A percentile compares a stretch with the other conserved stretches of the same genome.
Conservation (phyloP, 108 stramenopile species). For the Discostella pseudostelligera region DNA sequence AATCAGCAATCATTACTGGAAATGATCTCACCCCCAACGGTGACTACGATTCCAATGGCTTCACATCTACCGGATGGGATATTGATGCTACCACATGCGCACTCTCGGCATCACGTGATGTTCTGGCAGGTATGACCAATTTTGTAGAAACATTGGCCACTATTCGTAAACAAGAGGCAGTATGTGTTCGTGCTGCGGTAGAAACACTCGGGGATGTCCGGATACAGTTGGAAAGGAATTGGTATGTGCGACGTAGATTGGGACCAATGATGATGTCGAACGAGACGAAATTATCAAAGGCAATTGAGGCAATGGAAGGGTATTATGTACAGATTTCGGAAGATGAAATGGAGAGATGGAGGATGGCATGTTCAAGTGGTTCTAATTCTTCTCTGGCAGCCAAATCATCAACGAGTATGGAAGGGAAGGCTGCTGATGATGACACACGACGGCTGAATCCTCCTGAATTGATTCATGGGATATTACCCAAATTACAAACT, state of each 20-base stretch:
- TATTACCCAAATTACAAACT: conserved; percentile 36
- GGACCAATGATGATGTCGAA: conserved; percentile 37
- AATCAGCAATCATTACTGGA: conserved; percentile 54
- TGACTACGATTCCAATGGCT: conserved; percentile 60
- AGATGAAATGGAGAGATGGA: conserved; percentile 47
- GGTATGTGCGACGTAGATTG: no score
- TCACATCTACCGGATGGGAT: conserved; percentile 48
- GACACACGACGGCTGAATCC: background rate
- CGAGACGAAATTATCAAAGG: conserved; percentile 25
- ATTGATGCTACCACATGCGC: conserved; percentile 26
- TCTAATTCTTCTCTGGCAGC: background rate
- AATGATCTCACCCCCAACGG: conserved; percentile 51
- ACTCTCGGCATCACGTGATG: conserved; percentile 11
- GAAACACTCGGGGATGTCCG: conserved; percentile 1
- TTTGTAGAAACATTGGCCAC: conserved; percentile 28
- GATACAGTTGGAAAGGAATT: background rate
- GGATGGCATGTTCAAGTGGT: conserved; percentile 33
- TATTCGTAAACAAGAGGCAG: conserved; percentile 16
- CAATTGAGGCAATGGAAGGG: conserved; percentile 52
- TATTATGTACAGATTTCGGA: conserved; percentile 48
- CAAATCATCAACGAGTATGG: background rate
- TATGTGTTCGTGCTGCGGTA: conserved; percentile 6
- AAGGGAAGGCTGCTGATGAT: conserved; percentile 8
- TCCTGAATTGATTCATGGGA: conserved; percentile 11
- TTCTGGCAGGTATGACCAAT: conserved; percentile 4